These are phyloP conservation scores for Microbotryomycetes sp. DNA, from an alignment of 1,284 basidiomycete genomes.

Conservation along the genomic window DNA sequence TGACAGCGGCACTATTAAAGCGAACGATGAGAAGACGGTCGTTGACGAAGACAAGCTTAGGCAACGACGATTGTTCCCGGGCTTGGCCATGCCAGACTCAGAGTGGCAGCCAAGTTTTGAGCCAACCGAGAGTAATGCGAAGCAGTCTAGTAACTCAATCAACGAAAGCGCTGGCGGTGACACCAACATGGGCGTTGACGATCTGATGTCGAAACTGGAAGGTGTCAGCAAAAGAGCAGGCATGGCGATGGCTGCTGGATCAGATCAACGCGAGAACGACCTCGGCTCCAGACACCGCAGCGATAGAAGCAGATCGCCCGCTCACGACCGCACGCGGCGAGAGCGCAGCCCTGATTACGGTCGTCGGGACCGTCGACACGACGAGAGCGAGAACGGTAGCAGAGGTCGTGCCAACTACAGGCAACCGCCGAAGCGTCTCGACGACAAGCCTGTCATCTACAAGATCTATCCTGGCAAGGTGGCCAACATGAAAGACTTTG, in stretches of 20 bases:
- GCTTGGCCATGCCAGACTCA: constrained; percentile 75
- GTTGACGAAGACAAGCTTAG: constrained; percentile 58
- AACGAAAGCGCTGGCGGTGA: constrained; percentile 47
- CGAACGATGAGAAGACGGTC: constrained; percentile 43
- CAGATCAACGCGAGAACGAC: constrained; percentile 48
- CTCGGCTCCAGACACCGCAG: constrained; percentile 43
- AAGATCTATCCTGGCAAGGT: constrained; percentile 92
- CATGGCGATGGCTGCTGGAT: constrained; percentile 46
- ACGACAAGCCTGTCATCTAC: constrained; percentile 81
- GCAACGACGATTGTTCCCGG: constrained; percentile 80
- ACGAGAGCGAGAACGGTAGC: constrained; percentile 34
- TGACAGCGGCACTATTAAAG: constrained; percentile 13
- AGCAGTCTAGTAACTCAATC: constrained; percentile 47
- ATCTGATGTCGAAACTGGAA: constrained; percentile 48
- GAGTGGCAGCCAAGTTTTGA: constrained; percentile 46
- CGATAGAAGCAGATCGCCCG: constrained; percentile 32
- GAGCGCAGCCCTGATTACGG: constrained; percentile 25
- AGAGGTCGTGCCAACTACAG: constrained; percentile 36
- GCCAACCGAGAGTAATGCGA: constrained; percentile 7
- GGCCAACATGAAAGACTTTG: constrained; percentile 84
- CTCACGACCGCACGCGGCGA: constrained; percentile 48
- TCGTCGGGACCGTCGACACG: constrained; percentile 29
- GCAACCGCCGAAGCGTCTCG: constrained; percentile 46
- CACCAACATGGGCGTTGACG: constrained; percentile 25
- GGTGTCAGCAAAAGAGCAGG: constrained; percentile 49